These are phyloP conservation scores for Stemphylium lycopersici DNA, from an alignment of 2,329 filamentous ascomycete species.

Conservation along the genomic window DNA sequence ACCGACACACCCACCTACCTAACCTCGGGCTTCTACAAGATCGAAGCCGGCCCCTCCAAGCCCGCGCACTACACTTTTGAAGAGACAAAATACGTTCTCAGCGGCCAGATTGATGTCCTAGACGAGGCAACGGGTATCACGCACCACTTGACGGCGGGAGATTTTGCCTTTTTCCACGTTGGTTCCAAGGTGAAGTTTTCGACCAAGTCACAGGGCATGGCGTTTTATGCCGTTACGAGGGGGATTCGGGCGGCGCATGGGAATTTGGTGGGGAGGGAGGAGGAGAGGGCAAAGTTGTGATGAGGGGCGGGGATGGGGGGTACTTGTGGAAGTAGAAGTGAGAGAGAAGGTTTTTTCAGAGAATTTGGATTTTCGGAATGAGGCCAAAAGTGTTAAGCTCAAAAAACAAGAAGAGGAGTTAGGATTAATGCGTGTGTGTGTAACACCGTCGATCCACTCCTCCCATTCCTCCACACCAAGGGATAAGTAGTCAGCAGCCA, in stretches of 20 bases:
- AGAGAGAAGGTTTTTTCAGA: too few species aligned
- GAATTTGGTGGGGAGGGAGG: conserved; percentile 19
- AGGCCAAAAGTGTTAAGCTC: too few species aligned
- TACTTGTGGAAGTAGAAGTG: too few species aligned
- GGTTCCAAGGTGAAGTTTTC: conserved; percentile 28
- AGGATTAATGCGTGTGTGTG: too few species aligned
- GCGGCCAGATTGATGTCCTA: conserved; percentile 26
- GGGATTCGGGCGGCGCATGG: conserved; percentile 17
- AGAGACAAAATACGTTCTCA: conserved; percentile 27
- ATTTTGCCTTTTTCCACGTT: conserved; percentile 31
- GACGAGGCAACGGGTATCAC: conserved; percentile 26
- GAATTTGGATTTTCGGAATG: too few species aligned
- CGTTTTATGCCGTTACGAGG: conserved; percentile 30
- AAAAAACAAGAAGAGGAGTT: too few species aligned
- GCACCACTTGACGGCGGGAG: conserved; percentile 26
- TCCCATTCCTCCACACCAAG: too few species aligned
- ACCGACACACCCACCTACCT: conserved; percentile 17
- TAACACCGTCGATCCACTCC: too few species aligned
- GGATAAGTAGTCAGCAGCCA: too few species aligned
- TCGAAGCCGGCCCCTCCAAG: conserved; percentile 21
- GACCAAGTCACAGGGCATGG: conserved; percentile 19
- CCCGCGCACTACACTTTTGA: conserved; percentile 25
- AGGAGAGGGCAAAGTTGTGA: conserved; percentile 15
- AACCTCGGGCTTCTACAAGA: conserved; percentile 32
- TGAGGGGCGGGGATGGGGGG: too few species aligned